Evolutionary conservation across 495 filamentous ascomycete genomes (phyloP), one percentile per base, ranked within the genome.

Genomic region (Xylaria grammica): DNA sequence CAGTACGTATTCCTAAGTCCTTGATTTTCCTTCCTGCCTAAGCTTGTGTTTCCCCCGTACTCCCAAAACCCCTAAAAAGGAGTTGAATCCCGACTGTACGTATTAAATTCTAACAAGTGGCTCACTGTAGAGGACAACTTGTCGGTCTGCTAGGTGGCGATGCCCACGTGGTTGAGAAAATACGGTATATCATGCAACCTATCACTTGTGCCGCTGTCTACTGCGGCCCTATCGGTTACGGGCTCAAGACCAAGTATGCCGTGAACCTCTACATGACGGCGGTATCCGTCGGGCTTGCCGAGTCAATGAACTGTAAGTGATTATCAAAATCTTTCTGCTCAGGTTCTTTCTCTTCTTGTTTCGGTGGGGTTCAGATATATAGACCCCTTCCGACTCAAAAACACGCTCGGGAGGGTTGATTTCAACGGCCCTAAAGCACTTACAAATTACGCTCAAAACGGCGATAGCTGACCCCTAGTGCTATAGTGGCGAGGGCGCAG

Each of bases 111-210:
- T 36, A 36, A 36, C 32, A 4, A 5, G 11, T 36, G 32, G 32
- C 32, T 5, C 11, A 11, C 5, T 36, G 32, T 36, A 36, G 32
- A 61, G 63, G 63, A 3, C 24, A 29, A 13, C 57, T 65, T 13
- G 63, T 65, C n/a, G 63, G 56, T n/a, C 44, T 65, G 63, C 27
- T 65, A 20, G 63, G 44, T 2, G 56, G 63, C 26, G 63, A 62
- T n/a, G 32, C 57, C 51, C 27, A 53, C 4, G 51, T 53, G 30
- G 30, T 53, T 2, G 30, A 53, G 30, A 20, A 36, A 13, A 38
- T 62, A 36, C 22, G 34, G 11, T 45, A 52, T 7, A n/a, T 52
- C 32, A 19, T 62, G n/a, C 32, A 62, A 17, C 58, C 64, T 11
- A 51, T 66, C 17, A 66, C 57, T 0, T 45, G 20, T n/a, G 58